A percentile compares a stretch with the other conserved stretches of the same genome.
phyloP scores from a whole-genome alignment of 2,329 filamentous ascomycete genomes.

The Aspergillus alliaceus region DNA sequence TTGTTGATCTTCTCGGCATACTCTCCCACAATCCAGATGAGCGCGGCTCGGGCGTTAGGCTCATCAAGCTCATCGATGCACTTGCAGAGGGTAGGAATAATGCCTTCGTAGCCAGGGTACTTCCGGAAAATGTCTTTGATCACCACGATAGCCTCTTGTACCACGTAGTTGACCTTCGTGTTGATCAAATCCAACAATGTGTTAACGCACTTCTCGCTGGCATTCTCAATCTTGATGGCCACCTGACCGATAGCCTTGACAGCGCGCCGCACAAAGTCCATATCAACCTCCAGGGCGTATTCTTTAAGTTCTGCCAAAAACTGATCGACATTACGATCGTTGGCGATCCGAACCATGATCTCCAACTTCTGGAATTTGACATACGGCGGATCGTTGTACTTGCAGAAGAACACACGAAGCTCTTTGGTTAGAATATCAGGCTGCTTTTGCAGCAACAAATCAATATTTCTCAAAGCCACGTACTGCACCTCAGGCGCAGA shows the following conservation, averaged over 20 bases:
- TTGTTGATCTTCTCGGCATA: constrained; percentile 99
- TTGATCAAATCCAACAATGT: constrained; percentile 90
- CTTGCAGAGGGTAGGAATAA: constrained; percentile 93
- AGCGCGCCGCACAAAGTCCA: constrained; percentile 95
- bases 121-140: constrained; percentile 98
- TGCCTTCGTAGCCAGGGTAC: constrained; percentile 96
- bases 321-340: constrained; percentile 94
- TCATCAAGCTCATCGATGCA: constrained; percentile 97
- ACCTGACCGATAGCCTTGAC: constrained; percentile 97
- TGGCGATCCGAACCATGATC: constrained; percentile 99
- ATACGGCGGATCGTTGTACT: constrained; percentile 98
- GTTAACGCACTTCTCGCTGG: constrained; percentile 94
- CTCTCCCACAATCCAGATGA: constrained; percentile 99
- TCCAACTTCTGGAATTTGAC: constrained; percentile 97
- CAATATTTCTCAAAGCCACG: constrained; percentile 93
- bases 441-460: constrained; percentile 90
- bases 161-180: constrained; percentile 98
- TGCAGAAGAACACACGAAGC: constrained; percentile 98
- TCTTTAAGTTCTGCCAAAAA: constrained; percentile 92
- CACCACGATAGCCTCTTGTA: constrained; percentile 97
- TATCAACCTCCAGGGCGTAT: constrained; percentile 96
- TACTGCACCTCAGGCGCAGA: constrained; percentile 98
- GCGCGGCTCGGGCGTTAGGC: constrained; percentile 80
- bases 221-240: constrained; percentile 95
- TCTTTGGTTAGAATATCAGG: constrained; percentile 97